phyloP scores from a whole-genome alignment of 805 yeast genomes.

The Kuraishia hungarica region DNA sequence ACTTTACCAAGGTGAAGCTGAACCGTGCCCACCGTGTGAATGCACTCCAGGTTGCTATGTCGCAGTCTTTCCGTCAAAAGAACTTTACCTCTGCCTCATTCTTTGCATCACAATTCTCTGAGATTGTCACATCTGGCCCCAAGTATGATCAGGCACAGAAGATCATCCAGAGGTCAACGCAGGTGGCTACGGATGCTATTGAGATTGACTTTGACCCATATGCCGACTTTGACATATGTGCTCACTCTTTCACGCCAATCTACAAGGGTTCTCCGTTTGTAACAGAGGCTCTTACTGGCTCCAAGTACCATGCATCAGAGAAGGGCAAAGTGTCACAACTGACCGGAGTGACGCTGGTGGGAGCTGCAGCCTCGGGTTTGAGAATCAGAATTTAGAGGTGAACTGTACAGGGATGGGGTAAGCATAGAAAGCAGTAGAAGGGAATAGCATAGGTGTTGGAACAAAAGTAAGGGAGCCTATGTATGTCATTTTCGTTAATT shows the following conservation, averaged over 20 bases:
- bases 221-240: slow-evolving; percentile 87
- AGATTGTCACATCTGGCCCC: slow-evolving; percentile 61
- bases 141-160: slow-evolving; percentile 86
- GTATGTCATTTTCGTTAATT: not conserved
- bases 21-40: slow-evolving; percentile 77
- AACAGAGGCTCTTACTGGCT: slow-evolving; percentile 81
- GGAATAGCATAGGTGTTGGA: not conserved
- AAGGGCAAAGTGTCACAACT: slow-evolving; percentile 75
- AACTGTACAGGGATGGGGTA: not conserved
- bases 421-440: not conserved
- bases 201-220: slow-evolving; percentile 90
- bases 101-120: slow-evolving; percentile 80
- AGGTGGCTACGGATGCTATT: slow-evolving; percentile 75
- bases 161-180: slow-evolving; percentile 72
- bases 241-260: slow-evolving; percentile 80
- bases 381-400: slow-evolving; percentile 28
- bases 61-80: slow-evolving; percentile 80
- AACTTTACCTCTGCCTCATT: slow-evolving; percentile 83
- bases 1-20: slow-evolving; percentile 80
- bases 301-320: slow-evolving; percentile 68
- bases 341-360: slow-evolving; percentile 70
- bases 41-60: slow-evolving; percentile 93
- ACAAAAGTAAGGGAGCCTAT: not conserved
- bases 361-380: slow-evolving; percentile 89
- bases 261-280: slow-evolving; percentile 65